phyloP scores from a whole-genome alignment of 139 green algal genomes.

The Asterochloris erici region DNA sequence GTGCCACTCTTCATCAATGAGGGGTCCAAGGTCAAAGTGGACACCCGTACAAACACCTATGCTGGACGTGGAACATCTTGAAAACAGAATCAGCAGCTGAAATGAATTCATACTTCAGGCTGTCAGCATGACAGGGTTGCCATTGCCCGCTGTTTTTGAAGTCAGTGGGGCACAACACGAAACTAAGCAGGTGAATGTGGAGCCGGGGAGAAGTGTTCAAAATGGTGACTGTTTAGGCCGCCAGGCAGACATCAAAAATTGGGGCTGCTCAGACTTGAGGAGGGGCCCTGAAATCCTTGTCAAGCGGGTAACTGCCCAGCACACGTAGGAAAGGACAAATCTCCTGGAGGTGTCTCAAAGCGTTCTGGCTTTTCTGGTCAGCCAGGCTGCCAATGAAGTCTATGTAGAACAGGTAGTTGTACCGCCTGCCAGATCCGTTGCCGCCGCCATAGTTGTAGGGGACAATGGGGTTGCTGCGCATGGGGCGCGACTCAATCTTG shows the following conservation, averaged over 20 bases:
- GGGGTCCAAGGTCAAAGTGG: conserved; percentile 82
- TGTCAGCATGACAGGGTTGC: too few species aligned
- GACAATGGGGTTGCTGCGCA: conserved; percentile 71
- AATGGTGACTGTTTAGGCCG: too few species aligned
- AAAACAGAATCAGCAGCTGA: too few species aligned
- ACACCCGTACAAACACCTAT: conserved; percentile 72
- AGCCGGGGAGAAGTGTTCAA: too few species aligned
- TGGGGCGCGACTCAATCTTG: conserved; percentile 93
- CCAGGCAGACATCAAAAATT: too few species aligned
- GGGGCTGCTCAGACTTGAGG: conserved; percentile 1
- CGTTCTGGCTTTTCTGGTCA: conserved; percentile 81
- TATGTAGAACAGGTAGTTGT: conserved; percentile 98
- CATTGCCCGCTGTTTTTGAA: too few species aligned
- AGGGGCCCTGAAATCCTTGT: conserved; percentile 9
- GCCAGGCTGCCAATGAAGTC: conserved; percentile 88
- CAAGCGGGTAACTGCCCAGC: conserved; percentile 85
- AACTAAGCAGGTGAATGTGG: too few species aligned
- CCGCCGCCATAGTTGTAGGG: not conserved
- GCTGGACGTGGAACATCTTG: conserved; percentile 14
- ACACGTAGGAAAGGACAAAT: conserved; percentile 89
- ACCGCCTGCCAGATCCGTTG: conserved; percentile 38
- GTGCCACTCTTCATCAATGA: conserved; percentile 85
- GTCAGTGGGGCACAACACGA: too few species aligned
- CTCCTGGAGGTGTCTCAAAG: conserved; percentile 91
- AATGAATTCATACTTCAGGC: too few species aligned